Evolutionary conservation across 371 early-diverging fungal species (phyloP), one percentile per base, ranked within the genome.

Genomic region (Lichtheimia ramosa): DNA sequence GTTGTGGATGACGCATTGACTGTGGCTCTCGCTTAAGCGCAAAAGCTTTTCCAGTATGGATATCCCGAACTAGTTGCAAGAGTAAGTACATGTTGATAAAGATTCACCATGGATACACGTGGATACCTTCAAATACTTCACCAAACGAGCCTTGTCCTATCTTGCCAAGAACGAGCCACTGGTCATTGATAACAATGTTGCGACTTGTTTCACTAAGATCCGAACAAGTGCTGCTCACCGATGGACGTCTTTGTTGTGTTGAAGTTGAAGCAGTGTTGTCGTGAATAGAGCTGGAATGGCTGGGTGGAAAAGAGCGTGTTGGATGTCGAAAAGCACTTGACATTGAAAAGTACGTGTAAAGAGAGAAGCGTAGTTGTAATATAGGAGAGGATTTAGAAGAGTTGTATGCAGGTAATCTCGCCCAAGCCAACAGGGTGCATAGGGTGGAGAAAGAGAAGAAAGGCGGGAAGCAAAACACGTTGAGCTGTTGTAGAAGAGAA

Each of bases 71-170:
- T 84, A 66, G 55, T 51, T 25, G 3, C 20, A 43, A 39, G 39
- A 40, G 25, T 57, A 34, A 20, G 25, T 18, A 48, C 14, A 28
- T 0, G 18, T 54, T 18, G 18, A 18, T 16, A 41, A 2, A 58
- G 18, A 1, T 39, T 20, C 4, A 16, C 21, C 3, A 34, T 27
- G 12, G 18, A 39, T 16, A 39, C 15, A 6, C 16, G 39, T 50
- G 18, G 6, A 8, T 40, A 85, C 85, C 85, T 79, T 81, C 78
- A 70, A 82, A 85, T 24, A 85, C 85, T 67, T 85, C 85, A 16
- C 85, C 85, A 73, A 83, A 85, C 7, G 82, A 83, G n/a, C 85
- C 85, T 71, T 85, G 82, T 15, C 85, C 85, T 61, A 85, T 83
- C 63, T 82, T 81, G 48, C 80, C 82, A 28, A 82, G 62, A n/a